A percentile compares a stretch with the other conserved stretches of the same genome.
These are phyloP conservation scores for Aschersonia sp. DNA, from an alignment of 2,329 filamentous ascomycete genomes.

Conservation along the genomic window DNA sequence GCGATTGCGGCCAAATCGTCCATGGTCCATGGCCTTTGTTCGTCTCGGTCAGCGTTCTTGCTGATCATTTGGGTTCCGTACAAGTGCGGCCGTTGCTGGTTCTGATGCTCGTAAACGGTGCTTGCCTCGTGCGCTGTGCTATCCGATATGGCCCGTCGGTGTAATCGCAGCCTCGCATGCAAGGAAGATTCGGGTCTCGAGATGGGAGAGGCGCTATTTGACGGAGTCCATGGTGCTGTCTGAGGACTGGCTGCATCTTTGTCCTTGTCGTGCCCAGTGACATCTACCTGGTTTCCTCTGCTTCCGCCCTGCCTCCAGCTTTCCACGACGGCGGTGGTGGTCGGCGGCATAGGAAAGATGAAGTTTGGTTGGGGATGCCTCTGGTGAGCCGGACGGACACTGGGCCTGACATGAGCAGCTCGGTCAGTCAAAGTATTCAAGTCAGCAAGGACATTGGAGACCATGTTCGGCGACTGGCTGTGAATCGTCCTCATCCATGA, in stretches of 20 bases:
- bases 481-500: too few species aligned
- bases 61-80: conserved; percentile 67
- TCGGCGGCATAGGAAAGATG: conserved; percentile 45
- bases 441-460: neutral
- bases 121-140: conserved; percentile 58
- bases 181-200: conserved; percentile 14
- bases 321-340: conserved; percentile 32
- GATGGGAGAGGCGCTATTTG: conserved; percentile 20
- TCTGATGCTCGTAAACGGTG: conserved; percentile 16
- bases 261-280: neutral
- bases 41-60: conserved; percentile 38
- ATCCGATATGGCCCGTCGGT: conserved; percentile 58
- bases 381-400: conserved; percentile 45
- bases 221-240: conserved; percentile 23
- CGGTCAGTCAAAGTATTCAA: neutral
- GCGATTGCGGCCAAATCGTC: conserved; percentile 34
- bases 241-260: neutral
- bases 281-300: conserved; percentile 11
- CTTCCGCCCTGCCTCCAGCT: conserved; percentile 29
- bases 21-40: conserved; percentile 45
- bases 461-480: neutral
- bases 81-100: conserved; percentile 47
- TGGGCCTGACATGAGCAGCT: conserved; percentile 29
- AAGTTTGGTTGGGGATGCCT: conserved; percentile 47
- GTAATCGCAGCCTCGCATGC: conserved; percentile 17